A percentile compares a stretch with the other conserved stretches of the same genome.
Conservation (phyloP, 805 yeast species). For the Candida cerambycidarum region DNA sequence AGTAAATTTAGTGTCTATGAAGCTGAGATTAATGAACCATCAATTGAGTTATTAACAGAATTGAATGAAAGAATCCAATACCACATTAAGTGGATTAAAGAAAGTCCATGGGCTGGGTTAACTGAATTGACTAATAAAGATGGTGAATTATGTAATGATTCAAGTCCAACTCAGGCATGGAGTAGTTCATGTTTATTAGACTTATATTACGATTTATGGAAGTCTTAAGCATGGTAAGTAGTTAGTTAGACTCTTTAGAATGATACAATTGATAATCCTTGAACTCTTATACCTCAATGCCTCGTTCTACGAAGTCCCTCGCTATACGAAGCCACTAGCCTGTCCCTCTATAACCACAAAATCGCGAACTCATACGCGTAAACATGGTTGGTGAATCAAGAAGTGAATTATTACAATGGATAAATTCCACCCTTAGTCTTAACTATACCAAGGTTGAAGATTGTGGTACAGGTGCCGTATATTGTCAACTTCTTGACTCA, state of each 20-base stretch:
- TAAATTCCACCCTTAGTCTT: slow-evolving; percentile 67
- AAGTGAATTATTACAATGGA: slow-evolving; percentile 80
- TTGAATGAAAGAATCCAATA: slow-evolving; percentile 53
- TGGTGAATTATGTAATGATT: slow-evolving; percentile 78
- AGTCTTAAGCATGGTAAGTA: not conserved
- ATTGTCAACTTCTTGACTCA: slow-evolving; percentile 88
- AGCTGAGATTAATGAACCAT: slow-evolving; percentile 37
- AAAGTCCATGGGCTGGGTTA: slow-evolving; percentile 91
- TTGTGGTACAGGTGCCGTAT: slow-evolving; percentile 94
- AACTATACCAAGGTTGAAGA: slow-evolving; percentile 80
- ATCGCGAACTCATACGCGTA: slow-evolving; percentile 2
- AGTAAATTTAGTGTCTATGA: slow-evolving; percentile 47
- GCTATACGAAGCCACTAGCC: no score
- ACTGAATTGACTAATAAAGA: slow-evolving; percentile 89
- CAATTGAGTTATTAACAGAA: slow-evolving; percentile 53
- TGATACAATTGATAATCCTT: not conserved
- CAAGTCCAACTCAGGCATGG: slow-evolving; percentile 98
- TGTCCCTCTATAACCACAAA: not conserved
- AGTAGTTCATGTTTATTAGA: slow-evolving; percentile 84
- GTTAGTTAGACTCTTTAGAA: not conserved
- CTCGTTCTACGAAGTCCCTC: no score
- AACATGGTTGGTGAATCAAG: slow-evolving; percentile 64
- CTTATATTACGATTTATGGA: slow-evolving; percentile 64
- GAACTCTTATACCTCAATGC: no score
- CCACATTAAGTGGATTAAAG: slow-evolving; percentile 67